Conservation (phyloP, 352 stramenopile genomes). For the Globisporangium nunn region DNA sequence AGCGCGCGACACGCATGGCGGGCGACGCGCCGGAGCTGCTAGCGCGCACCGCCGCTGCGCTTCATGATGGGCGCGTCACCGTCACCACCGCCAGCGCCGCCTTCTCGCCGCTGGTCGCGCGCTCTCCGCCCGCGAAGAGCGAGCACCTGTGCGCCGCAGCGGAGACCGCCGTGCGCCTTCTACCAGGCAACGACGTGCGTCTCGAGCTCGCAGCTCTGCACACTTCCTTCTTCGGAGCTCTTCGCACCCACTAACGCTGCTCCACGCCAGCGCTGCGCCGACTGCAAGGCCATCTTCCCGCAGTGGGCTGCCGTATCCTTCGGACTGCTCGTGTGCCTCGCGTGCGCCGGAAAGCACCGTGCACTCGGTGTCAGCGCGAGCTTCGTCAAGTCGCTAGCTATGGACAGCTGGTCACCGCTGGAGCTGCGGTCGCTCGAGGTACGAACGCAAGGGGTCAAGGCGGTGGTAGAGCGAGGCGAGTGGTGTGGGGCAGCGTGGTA, state of each 20-base stretch:
- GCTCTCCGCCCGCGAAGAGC: constrained; percentile 1
- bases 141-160: constrained; percentile 35
- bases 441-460: not conserved
- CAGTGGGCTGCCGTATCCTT: constrained; percentile 83
- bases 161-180: constrained; percentile 51
- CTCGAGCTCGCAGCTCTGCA: not conserved
- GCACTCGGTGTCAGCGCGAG: constrained; percentile 73
- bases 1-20: not conserved
- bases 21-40: not conserved
- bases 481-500: not conserved
- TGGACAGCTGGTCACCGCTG: constrained; percentile 60
- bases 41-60: too few relatives aligned
- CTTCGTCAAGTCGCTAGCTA: constrained; percentile 80
- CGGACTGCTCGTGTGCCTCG: constrained; percentile 72
- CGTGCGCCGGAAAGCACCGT: constrained; percentile 69
- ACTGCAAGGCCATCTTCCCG: constrained; percentile 75
- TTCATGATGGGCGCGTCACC: not conserved
- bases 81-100: not conserved
- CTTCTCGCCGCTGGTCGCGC: not conserved
- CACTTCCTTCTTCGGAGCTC: not conserved
- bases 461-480: not conserved
- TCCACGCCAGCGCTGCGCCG: constrained; percentile 52
- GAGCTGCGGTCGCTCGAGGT: constrained; percentile 56
- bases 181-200: constrained; percentile 74
- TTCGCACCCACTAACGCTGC: not conserved